Evolutionary conservation across 306 rosid species (phyloP), one percentile per base, ranked within the genome.

Genomic region (Castanea mollissima): DNA sequence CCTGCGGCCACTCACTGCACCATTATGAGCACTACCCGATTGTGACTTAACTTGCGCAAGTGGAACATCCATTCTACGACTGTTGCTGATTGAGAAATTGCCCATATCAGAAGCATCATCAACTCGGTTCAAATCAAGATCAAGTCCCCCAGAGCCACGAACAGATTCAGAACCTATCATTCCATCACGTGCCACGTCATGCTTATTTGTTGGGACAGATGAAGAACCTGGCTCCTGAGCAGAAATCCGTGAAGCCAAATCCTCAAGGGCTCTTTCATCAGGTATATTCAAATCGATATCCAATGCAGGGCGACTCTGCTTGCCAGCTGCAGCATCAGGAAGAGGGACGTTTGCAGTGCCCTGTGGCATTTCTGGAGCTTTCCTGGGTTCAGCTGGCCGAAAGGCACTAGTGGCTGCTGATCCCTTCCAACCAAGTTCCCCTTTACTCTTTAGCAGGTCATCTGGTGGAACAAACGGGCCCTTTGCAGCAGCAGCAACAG

Each of bases 321-420:
- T 96, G 83, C 79, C 58, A 69, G 81, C 64, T 55, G 87, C 69
- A 71, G 79, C 38, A 69, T 86, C 92, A 82, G 74, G 82, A 60
- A 84, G 65, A 70, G 88, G 67, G 13, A 55, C 52, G 80, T 87
- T 94, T 49, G 60, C 79, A 29, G 84, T 77, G 80, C 41, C 79
- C 54, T 79, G 84, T 16, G 75, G 60, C 51, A 56, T 74, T 80
- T 92, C 98, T 3, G 83, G 58, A 80, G 73, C 85, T 77, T 90
- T 96, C 79, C 97, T 87, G 51, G 96, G 99, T 80, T 96, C 99
- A 20, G 99, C 98, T 12, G 97, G 96, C 15, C 98, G 90, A 79
- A 96, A 93, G 71, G 99, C 99, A 82, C 99, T 96, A 38, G 97
- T 96, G 69, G 96, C 97, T 69, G 99, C 97, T 13, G 99, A 91